Evolutionary conservation across 352 stramenopile genomes (phyloP), one percentile per base, ranked within the genome.

Genomic region (Hyaloperonospora brassicae): DNA sequence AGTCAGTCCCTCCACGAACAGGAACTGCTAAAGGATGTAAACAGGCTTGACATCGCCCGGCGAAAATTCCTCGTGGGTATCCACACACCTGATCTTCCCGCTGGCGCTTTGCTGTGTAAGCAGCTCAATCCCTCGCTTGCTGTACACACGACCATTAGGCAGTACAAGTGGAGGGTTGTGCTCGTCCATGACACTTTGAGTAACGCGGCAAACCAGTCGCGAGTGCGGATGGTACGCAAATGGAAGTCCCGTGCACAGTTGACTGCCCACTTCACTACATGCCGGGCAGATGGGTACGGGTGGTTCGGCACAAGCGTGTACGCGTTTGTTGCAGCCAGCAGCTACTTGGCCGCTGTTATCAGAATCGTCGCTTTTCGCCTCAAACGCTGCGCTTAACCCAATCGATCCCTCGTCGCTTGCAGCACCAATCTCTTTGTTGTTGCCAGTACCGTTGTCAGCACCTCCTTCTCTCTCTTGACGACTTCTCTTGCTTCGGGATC

Each of bases 161-260:
- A 95, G 62, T 22, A 86, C 77, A 5, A 88, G 56, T 1, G 84
- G 83, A 27, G 80, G 83, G 50, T 95, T 95, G 61, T 89, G 72
- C 55, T 95, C 83, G 50, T 93, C 75, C 73, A 95, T 95, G 14
- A 92, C 76, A 25, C 56, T 72, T 45, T 87, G 69, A 0, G 80
- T 92, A 39, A 94, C 61, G 12, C 82, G 79, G 53, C 84, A 94
- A 38, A 94, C 72, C 24, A 94, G 64, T 34, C 80, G 69, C 40
- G 84, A 92, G 57, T 90, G 84, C n/a, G 84, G 76, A 40, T 93
- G 84, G 47, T 88, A 85, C 22, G 79, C 77, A 44, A 89, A 87
- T 17, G 84, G 84, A 5, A 94, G 55, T 0, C 55, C 56, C 31
- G 44, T 34, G 47, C 72, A 85, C 14, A 92, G 56, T 31, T 77